Evolutionary conservation across 495 filamentous ascomycete species (phyloP), one percentile per base, ranked within the genome.

Genomic region (Penicillium egyptiacum): DNA sequence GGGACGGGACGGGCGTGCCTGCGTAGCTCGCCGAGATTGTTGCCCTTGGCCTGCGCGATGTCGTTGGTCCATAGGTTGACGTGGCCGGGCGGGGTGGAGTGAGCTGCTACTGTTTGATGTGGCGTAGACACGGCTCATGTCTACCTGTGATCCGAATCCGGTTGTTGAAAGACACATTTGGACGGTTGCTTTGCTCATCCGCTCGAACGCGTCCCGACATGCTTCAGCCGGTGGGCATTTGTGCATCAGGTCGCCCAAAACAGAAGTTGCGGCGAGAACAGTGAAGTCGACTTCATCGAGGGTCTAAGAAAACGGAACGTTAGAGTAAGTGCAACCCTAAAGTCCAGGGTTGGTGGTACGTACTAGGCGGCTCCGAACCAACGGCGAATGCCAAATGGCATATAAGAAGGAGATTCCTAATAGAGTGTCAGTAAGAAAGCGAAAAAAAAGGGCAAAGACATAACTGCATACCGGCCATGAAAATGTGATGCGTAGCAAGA

Each of bases 211-310:
- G 69, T 97, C 93, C 3, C 91, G 83, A 64, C 93, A 98, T 25
- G 87, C 87, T 75, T 90, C 88, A 8, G 88, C 88, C 0, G 88
- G 88, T 11, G 88, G 89, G 62, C 88, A 92, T 68, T 89, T 89
- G 52, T 87, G 83, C 57, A 88, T 87, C 47, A 92, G 68, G 64
- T 91, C 88, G 8, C 81, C 82, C 2, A 92, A 75, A 4, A 92
- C 88, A n/a, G 93, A 96, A 17, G 88, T 96, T 22, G 91, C 93
- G n/a, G 92, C 90, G 49, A 96, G 82, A 20, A 97, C 89, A 10
- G 93, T 96, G 66, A 96, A 96, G 65, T 98, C 93, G 19, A 98
- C 91, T 66, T 97, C 93, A 60, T 97, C 92, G 72, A 96, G 86
- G 5, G 90, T 87, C 89, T 94, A 62, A 11, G 56, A 4, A 26